Percentiles rank a stretch among this genome's conserved stretches.
Evolutionary conservation across 805 yeast genomes (phyloP).

Genomic region (Spathaspora gorwiae): DNA sequence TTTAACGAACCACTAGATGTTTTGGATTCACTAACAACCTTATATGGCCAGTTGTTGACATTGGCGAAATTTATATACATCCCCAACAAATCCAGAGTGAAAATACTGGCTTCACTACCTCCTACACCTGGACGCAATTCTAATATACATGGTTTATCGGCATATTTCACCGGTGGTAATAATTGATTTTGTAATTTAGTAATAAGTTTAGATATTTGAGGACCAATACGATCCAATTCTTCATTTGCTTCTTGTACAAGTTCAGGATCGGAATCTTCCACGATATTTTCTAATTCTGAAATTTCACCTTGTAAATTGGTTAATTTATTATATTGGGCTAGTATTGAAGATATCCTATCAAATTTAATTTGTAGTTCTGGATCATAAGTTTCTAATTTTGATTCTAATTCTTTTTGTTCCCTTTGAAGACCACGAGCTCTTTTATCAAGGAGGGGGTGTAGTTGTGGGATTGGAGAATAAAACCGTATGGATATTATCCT

Average conservation of each 20-base stretch:
- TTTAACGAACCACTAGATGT: conserved; percentile 61
- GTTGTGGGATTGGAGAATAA: conserved; percentile 13
- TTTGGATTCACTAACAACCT: conserved; percentile 51
- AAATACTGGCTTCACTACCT: conserved; percentile 87
- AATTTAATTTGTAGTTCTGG: conserved; percentile 29
- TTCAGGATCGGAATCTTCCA: conserved; percentile 33
- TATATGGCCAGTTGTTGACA: conserved; percentile 60
- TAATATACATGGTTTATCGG: conserved; percentile 70
- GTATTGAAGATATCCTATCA: conserved; percentile 25
- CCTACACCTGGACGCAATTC: conserved; percentile 96
- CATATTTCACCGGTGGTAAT: conserved; percentile 72
- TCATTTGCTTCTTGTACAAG: conserved; percentile 52
- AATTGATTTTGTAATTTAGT: conserved; percentile 50
- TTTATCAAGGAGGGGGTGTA: conserved; percentile 37
- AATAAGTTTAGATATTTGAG: conserved; percentile 41
- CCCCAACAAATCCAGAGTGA: conserved; percentile 70
- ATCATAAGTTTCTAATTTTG: conserved; percentile 25
- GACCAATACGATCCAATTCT: conserved; percentile 50
- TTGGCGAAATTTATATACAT: conserved; percentile 80
- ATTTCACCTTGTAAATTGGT: conserved; percentile 20
- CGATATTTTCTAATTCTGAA: conserved; percentile 20
- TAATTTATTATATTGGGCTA: conserved; percentile 30
- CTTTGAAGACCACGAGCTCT: conserved; percentile 29
- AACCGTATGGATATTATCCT: not conserved
- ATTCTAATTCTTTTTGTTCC: conserved; percentile 23